These are phyloP conservation scores for Xylaria nigripes DNA, from an alignment of 495 filamentous ascomycete genomes.

Conservation along the genomic window DNA sequence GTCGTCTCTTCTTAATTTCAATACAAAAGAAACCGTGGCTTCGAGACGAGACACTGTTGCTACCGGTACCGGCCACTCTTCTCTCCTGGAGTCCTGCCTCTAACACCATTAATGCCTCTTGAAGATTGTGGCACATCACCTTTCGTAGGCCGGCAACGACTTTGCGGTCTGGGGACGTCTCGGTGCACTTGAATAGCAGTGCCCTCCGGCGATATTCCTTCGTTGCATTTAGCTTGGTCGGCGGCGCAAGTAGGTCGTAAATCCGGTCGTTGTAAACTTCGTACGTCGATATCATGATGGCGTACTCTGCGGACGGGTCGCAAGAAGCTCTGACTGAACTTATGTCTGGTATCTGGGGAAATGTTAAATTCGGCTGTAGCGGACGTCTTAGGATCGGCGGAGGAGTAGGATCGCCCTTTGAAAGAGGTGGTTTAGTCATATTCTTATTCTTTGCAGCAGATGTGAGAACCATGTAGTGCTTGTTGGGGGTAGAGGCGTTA, in stretches of 20 bases:
- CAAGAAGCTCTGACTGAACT: slow-evolving; percentile 56
- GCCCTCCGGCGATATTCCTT: slow-evolving; percentile 68
- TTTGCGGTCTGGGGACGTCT: slow-evolving; percentile 75
- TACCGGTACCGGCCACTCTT: slow-evolving; percentile 80
- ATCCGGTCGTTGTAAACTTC: slow-evolving; percentile 99
- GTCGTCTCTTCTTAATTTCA: slow-evolving; percentile 77
- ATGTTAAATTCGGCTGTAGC: slow-evolving; percentile 52
- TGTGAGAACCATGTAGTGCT: slow-evolving; percentile 38
- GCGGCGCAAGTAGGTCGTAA: slow-evolving; percentile 74
- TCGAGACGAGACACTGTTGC: slow-evolving; percentile 78
- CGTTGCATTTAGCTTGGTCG: slow-evolving; percentile 36
- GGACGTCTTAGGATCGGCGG: slow-evolving; percentile 49
- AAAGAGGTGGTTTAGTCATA: slow-evolving; percentile 29
- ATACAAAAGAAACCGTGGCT: slow-evolving; percentile 96
- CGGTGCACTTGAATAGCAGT: slow-evolving; percentile 81
- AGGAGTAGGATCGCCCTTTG: slow-evolving; percentile 35
- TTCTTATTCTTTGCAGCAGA: slow-evolving; percentile 31
- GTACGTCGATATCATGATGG: slow-evolving; percentile 92
- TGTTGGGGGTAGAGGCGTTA: slow-evolving; percentile 14
- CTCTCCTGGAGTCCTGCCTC: slow-evolving; percentile 85
- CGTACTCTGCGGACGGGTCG: slow-evolving; percentile 72
- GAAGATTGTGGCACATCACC: slow-evolving; percentile 73
- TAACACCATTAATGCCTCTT: slow-evolving; percentile 83
- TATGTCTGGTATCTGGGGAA: slow-evolving; percentile 69
- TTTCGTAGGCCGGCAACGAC: slow-evolving; percentile 88